These are phyloP conservation scores for Trichophaea hybrida DNA, from an alignment of 2,329 filamentous ascomycete genomes.

Conservation along the genomic window DNA sequence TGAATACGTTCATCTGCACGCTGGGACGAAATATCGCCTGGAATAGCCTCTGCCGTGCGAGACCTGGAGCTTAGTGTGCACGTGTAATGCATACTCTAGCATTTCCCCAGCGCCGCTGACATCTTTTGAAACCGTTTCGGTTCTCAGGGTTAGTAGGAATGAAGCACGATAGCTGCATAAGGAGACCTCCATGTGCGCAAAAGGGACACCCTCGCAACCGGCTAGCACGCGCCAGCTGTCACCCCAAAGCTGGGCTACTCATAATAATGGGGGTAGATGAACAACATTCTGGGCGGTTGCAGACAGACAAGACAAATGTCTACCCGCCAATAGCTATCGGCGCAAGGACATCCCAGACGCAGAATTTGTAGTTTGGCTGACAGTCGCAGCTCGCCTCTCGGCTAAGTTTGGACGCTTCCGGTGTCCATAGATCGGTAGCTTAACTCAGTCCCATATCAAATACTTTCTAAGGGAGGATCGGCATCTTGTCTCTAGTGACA, in stretches of 20 bases:
- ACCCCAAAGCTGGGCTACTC: not conserved
- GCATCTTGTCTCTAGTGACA: no score
- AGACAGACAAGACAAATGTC: no score
- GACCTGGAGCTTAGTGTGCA: not conserved
- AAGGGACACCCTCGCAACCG: not conserved
- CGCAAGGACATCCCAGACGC: not conserved
- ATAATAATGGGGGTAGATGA: not conserved
- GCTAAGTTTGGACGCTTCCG: not conserved
- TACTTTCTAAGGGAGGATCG: not conserved
- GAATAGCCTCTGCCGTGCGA: not conserved
- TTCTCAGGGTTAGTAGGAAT: not conserved
- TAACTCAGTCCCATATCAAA: not conserved
- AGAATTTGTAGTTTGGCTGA: not conserved
- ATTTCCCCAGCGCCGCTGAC: not conserved
- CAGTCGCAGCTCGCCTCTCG: not conserved
- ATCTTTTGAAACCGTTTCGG: not conserved
- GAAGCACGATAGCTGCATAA: not conserved
- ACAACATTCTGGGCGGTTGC: no score
- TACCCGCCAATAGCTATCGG: no score
- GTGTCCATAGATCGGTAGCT: not conserved
- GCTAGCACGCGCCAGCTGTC: not conserved
- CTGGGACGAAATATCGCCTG: not conserved
- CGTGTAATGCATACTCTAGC: not conserved
- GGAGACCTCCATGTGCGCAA: not conserved
- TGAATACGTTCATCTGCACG: not conserved